Percentiles rank a stretch among this genome's conserved stretches.
Conservation (phyloP, 2,329 filamentous ascomycete genomes). For the Fusarium verticillioides region DNA sequence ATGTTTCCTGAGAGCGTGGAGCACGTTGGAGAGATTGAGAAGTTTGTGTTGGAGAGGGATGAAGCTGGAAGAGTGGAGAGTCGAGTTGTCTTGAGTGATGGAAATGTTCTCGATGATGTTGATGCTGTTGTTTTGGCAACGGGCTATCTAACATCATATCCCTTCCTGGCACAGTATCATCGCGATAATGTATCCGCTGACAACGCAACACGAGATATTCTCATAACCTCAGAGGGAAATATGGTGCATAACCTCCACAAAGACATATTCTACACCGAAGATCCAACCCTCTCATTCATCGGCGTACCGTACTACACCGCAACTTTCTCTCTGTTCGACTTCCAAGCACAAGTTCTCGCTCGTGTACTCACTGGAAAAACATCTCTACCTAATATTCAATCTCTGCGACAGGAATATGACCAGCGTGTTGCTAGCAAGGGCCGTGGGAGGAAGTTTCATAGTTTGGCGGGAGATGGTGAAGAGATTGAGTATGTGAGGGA, state of each 20-base stretch:
- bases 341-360: slow-evolving; percentile 72
- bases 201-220: slow-evolving; percentile 61
- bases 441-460: slow-evolving; percentile 42
- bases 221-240: slow-evolving; percentile 71
- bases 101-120: slow-evolving; percentile 63
- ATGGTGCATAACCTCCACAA: slow-evolving; percentile 75
- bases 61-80: slow-evolving; percentile 55
- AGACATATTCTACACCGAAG: slow-evolving; percentile 77
- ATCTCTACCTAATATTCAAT: neutral
- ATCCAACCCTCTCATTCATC: slow-evolving; percentile 71
- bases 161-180: slow-evolving; percentile 67
- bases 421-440: slow-evolving; percentile 28
- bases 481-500: slow-evolving; percentile 42
- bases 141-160: slow-evolving; percentile 74
- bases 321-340: slow-evolving; percentile 77
- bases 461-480: slow-evolving; percentile 32
- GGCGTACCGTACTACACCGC: slow-evolving; percentile 74
- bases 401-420: slow-evolving; percentile 39
- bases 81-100: slow-evolving; percentile 63
- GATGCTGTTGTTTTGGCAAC: slow-evolving; percentile 73
- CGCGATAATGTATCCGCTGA: slow-evolving; percentile 51
- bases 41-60: slow-evolving; percentile 50
- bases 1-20: slow-evolving; percentile 65
- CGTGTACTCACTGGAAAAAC: slow-evolving; percentile 65
- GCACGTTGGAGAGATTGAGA: slow-evolving; percentile 62